Base-by-base conservation (phyloP, 139 green algal species). In the Desmodesmus armatus region DNA sequence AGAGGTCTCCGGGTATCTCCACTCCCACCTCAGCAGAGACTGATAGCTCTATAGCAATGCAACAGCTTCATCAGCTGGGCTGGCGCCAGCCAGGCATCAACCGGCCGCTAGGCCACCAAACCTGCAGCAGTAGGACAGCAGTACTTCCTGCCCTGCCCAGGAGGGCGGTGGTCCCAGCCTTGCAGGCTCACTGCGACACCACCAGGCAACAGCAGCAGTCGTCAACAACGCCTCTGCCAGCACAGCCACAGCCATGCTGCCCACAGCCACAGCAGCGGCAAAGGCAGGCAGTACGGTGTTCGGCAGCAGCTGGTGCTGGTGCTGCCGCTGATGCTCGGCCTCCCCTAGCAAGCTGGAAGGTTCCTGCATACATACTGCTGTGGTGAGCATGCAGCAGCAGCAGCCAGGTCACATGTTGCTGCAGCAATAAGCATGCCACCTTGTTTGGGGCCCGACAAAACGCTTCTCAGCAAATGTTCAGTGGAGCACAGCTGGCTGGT, bases 351-450 rank as follows among this genome's bases (percentile, higher is more conserved):
- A 39, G 21, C 0, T 84, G 78, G 90, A 91, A 89, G 66, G 49
- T 93, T 19, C 90, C 90, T n/a, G 66, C 55, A 0, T 93, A 91
- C 86, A 91, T 93, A 31, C 40, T 91, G 21, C 80, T 91, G 0
- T 93, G 90, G 90, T 93, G 79, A 78, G 87, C 71, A 25, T 37
- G 17, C 39, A 7, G 51, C 51, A 40, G 39, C 49, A 25, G 51
- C 55, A 39, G 29, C 7, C 2, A 25, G n/a, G n/a, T n/a, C n/a
- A n/a, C n/a, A n/a, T n/a, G n/a, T n/a, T n/a, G n/a, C n/a, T n/a
- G n/a, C n/a, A n/a, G n/a, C n/a, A n/a, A n/a, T n/a, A n/a, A n/a
- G n/a, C n/a, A n/a, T n/a, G n/a, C n/a, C n/a, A n/a, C n/a, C n/a
- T n/a, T n/a, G n/a, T n/a, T n/a, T n/a, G n/a, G n/a, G n/a, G n/a